A percentile compares a stretch with the other conserved stretches of the same genome.
These are phyloP conservation scores for Forsythia viridissima DNA, from an alignment of 257 asterid genomes.

Conservation along the genomic window DNA sequence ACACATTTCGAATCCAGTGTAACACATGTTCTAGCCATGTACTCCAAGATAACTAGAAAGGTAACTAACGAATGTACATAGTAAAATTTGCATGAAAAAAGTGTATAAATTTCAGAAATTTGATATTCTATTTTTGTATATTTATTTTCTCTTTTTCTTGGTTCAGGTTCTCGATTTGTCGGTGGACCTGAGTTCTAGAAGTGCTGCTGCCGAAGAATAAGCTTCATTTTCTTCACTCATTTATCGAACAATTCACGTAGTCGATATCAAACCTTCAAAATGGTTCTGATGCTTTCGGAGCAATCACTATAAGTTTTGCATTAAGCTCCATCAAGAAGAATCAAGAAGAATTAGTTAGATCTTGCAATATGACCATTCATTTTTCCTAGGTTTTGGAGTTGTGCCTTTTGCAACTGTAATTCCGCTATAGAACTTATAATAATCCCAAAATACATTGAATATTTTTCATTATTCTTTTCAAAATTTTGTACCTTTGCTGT, in stretches of 20 bases:
- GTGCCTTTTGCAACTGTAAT: not conserved
- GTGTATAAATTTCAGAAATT: not conserved
- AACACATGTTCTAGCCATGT: constrained; percentile 51
- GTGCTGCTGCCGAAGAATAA: constrained; percentile 71
- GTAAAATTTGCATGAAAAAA: not conserved
- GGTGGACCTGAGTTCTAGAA: constrained; percentile 92
- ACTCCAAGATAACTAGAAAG: constrained; percentile 64
- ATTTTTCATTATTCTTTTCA: not conserved
- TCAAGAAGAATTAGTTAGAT: not conserved
- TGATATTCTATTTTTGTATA: not conserved
- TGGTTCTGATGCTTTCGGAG: not conserved
- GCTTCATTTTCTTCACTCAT: constrained; percentile 15
- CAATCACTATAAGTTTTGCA: not conserved
- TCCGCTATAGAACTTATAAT: not conserved
- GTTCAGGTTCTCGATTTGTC: constrained; percentile 78
- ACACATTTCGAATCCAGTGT: constrained; percentile 73
- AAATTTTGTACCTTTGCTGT: not conserved
- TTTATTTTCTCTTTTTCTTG: not conserved
- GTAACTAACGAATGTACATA: constrained; percentile 21
- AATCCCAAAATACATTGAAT: not conserved
- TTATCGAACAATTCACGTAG: not conserved
- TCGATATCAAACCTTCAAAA: not conserved
- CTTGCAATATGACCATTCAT: not conserved
- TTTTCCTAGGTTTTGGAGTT: not conserved
- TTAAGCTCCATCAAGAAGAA: not conserved